Base-by-base conservation (phyloP, 306 rosid species). In the Castanea mollissima region DNA sequence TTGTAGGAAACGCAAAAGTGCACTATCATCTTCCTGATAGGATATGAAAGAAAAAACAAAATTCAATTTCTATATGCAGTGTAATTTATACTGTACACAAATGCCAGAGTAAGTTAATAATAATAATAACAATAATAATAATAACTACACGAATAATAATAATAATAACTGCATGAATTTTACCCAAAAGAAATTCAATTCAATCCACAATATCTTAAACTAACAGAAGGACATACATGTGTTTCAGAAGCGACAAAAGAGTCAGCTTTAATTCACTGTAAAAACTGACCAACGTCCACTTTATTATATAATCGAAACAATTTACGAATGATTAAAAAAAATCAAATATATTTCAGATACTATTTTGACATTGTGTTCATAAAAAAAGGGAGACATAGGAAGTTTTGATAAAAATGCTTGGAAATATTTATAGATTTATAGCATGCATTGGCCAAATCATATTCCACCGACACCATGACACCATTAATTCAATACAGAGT, bases 21-120 rank as follows among this genome's bases (percentile, higher is more conserved):
- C 80, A 84, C 96, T 80, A 72, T 95, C 99, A 83, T 95, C 99
- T 86, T 91, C 99, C 99, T 92, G 94, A 79, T 74, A 79, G 46
- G 16, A 38, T 74, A 38, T 69, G 78, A 76, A 84, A 64, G 29
- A 8, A 74, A 84, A 83, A 74, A 78, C 62, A 35, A 82, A 57
- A 41, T 56, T 71, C 54, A 77, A 67, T 18, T 58, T n/a, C 56
- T 27, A 73, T 2, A 59, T 56, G 27, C 68, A 60, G 21, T 15
- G 75, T 18, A 13, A 46, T 29, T 58, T 63, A 63, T 55, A 63
- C 44, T 1, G 58, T 13, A 65, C 11, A 65, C n/a, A 73, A 21
- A 52, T 9, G 56, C 72, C 51, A 46, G 31, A 57, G 74, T 5
- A 34, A 13, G 18, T 32, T 4, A 18, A 65, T 5, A 25, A 25